Base-by-base conservation (phyloP, 345 rosid genomes). In the Gossypium sturtianum region DNA sequence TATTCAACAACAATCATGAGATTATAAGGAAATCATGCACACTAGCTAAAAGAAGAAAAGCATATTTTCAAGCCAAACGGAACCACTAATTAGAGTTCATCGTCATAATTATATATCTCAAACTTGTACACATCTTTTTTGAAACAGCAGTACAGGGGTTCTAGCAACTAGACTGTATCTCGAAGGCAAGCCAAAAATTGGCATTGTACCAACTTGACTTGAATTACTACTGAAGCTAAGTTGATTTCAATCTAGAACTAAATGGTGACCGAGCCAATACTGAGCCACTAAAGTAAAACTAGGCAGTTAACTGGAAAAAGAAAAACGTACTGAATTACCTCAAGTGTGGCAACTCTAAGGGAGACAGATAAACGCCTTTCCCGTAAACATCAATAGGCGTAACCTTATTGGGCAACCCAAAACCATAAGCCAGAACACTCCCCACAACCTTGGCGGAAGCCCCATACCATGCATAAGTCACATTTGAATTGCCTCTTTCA, bases 401-500 rank as follows among this genome's bases (percentile, higher is more conserved):
- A 56, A 69, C 64, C 62, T 67, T 77, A 51, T 67, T 48, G 9
- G 80, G 80, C 70, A 70, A 11, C 10, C 75, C 77, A 72, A 86
- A 88, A 2, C 91, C 91, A 66, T 83, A 74, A 12, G 82, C 75
- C 70, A 86, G 49, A 54, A 86, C 66, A 51, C 74, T 74, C 10
- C 68, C 71, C 20, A 81, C 74, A 25, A 2, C 76, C 54, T 79
- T 66, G 3, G 65, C 73, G 7, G 87, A 77, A 5, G 83, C 64
- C 12, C 86, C 87, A 65, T 80, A 72, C 89, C 91, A 87, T 7
- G 84, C 88, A 47, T 77, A 80, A 29, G 73, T 73, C 8, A 29
- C 65, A 52, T 80, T 87, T 1, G 79, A 48, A 38, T 49, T 60
- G 8, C 85, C 79, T 52, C 84, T 79, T n/a, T 70, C 53, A 0